phyloP scores from a whole-genome alignment of 768 basidiomycete genomes.

The Agrocybe pediades region DNA sequence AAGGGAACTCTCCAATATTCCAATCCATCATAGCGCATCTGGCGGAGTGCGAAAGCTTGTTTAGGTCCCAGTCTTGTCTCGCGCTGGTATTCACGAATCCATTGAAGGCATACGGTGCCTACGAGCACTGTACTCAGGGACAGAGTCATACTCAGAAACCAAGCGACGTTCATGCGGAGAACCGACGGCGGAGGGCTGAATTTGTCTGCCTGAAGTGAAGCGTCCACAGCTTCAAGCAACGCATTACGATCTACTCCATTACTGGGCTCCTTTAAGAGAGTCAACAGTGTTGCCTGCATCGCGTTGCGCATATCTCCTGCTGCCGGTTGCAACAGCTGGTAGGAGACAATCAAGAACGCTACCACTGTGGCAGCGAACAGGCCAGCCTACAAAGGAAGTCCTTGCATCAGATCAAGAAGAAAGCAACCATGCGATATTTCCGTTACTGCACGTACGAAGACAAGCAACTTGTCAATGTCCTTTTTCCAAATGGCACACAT shows the following conservation, averaged over 20 bases:
- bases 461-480: slow-evolving; percentile 30
- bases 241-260: slow-evolving; percentile 12
- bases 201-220: neutral
- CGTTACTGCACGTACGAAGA: slow-evolving; percentile 32
- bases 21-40: slow-evolving; percentile 22
- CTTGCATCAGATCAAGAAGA: neutral
- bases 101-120: slow-evolving; percentile 28
- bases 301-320: neutral
- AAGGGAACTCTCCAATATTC: slow-evolving; percentile 20
- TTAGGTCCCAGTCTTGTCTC: slow-evolving; percentile 12
- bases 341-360: slow-evolving; percentile 38
- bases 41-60: slow-evolving; percentile 18
- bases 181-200: slow-evolving; percentile 17
- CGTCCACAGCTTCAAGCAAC: neutral
- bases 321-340: slow-evolving; percentile 28
- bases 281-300: slow-evolving; percentile 27
- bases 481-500: slow-evolving; percentile 33
- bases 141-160: slow-evolving; percentile 30
- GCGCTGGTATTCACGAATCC: slow-evolving; percentile 24
- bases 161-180: slow-evolving; percentile 27
- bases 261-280: slow-evolving; percentile 23
- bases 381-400: slow-evolving; percentile 31
- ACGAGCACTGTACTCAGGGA: slow-evolving; percentile 26
- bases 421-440: too few relatives aligned
- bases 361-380: slow-evolving; percentile 41